A percentile compares a stretch with the other conserved stretches of the same genome.
Evolutionary conservation across 169 alveolate genomes (phyloP).

Genomic region (Plasmodium inui): DNA sequence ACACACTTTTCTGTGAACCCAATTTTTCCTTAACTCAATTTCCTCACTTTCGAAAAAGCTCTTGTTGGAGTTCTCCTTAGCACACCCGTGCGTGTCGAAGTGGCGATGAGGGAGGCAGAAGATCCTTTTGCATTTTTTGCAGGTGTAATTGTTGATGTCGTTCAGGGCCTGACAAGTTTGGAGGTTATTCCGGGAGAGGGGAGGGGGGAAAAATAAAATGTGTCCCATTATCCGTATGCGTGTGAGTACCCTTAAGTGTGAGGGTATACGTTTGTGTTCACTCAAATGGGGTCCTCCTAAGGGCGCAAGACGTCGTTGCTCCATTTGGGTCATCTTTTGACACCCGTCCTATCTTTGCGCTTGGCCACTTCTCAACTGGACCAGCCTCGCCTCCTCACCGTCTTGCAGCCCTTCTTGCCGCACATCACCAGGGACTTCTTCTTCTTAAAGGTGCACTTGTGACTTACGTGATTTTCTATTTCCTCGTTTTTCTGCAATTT

Average conservation of each 20-base stretch:
- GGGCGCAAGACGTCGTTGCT: not conserved
- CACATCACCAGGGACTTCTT: constrained; percentile 30
- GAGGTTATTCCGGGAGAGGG: not conserved
- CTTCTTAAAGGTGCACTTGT: constrained; percentile 48
- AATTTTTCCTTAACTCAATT: not conserved
- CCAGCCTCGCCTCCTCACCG: constrained; percentile 11
- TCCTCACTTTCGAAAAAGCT: constrained; percentile 40
- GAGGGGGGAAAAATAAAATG: not conserved
- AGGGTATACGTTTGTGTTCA: not conserved
- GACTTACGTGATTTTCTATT: constrained; percentile 39
- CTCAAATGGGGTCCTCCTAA: not conserved
- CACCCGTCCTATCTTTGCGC: not conserved
- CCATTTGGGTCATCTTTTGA: not conserved
- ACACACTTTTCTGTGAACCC: not conserved
- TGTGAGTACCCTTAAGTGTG: not conserved
- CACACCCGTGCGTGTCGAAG: constrained; percentile 24
- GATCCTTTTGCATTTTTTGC: constrained; percentile 57
- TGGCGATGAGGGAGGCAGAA: constrained; percentile 56
- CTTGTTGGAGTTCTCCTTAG: not conserved
- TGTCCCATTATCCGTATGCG: not conserved
- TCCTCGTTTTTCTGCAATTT: constrained; percentile 46
- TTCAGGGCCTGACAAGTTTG: constrained; percentile 33
- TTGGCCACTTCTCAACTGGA: not conserved
- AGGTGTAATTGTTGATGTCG: constrained; percentile 46
- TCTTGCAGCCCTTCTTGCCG: constrained; percentile 33